Evolutionary conservation across 768 basidiomycete genomes (phyloP), one percentile per base, ranked within the genome.

Genomic region (Macrolepiota fuliginosa): DNA sequence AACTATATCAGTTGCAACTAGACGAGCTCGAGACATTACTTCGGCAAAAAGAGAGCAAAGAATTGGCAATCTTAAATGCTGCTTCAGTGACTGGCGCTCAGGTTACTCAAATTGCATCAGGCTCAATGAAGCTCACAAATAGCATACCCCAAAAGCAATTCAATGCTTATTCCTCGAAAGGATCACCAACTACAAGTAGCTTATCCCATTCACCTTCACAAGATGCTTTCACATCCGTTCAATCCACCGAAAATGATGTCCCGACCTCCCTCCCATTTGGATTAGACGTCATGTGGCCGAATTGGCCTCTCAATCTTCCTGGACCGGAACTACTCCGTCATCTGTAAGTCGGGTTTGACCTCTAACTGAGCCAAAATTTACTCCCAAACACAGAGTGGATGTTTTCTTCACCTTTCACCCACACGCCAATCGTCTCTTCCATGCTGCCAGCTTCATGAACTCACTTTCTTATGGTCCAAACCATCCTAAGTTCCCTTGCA

Each of bases 341-440:
- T 68, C 72, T 92, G 88, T 89, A 64, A 67, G 85, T 72, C n/a
- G 15, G 24, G n/a, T 35, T 25, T 9, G 19, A 9, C 40, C 19
- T 22, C 32, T 17, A 52, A 32, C 24, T 4, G 25, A 24, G 42
- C n/a, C 4, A n/a, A 5, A 22, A n/a, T 19, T 47, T 51, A 49
- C 47, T 4, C 29, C 6, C 15, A n/a, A 56, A 24, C 46, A 25
- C 19, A 90, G 89, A 49, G 83, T 92, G 56, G 89, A 92, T 36
- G 84, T 85, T 2, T 96, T 94, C 74, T 94, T 94, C 71, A 77
- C 80, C 11, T 89, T 85, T 67, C 88, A 91, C 52, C 91, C 91
- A 12, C 87, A 90, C 65, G 86, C 90, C 2, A 78, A 80, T 61
- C 85, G 88, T 37, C 75, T 94, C 27, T 79, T 96, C 62, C 90